Base-by-base conservation (phyloP, 441 rosid genomes). In the Jatropha podagrica region DNA sequence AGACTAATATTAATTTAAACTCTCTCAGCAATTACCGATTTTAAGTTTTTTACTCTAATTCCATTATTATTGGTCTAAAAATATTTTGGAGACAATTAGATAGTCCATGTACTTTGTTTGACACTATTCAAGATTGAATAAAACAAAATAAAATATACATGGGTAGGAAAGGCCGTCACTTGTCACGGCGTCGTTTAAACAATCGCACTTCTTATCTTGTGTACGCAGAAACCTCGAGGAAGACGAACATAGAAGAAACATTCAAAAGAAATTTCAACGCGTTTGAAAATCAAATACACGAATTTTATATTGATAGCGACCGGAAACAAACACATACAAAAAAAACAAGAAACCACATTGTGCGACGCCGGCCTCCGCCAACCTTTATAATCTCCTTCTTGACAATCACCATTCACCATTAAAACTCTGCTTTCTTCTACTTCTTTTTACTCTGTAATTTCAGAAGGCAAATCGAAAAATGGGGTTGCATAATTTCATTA, bases 251-350 rank as follows among this genome's bases (percentile, higher is more conserved):
- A 48, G 10, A 0, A 23, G 62, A 56, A 59, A 0, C 52, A 62
- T 49, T 63, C 61, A 63, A 49, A 63, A 37, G 23, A 64, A 73
- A 73, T 4, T 73, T 73, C 76, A 64, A 64, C 63, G 70, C 70
- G 76, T n/a, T 59, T 59, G 38, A 37, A 65, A 41, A 42, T 20
- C 4, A 2, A 38, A 40, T 64, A 14, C 10, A 15, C 37, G 14
- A 27, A 32, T 32, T 62, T 10, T 32, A 5, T 5, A 2, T 12
- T 1, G 64, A 26, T 38, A 11, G 63, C 8, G 49, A 64, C 68
- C 23, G 5, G 41, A 37, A 26, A 11, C 38, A 26, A 14, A 11
- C 40, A 14, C 40, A 40, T 60, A 12, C 44, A 5, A 62, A 15
- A 6, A 17, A n/a, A 38, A 8, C 5, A n/a, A 66, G 10, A 14